A percentile compares a stretch with the other conserved stretches of the same genome.
These are phyloP conservation scores for Lentinula guzmanii DNA, from an alignment of 768 basidiomycete species.

Conservation along the genomic window DNA sequence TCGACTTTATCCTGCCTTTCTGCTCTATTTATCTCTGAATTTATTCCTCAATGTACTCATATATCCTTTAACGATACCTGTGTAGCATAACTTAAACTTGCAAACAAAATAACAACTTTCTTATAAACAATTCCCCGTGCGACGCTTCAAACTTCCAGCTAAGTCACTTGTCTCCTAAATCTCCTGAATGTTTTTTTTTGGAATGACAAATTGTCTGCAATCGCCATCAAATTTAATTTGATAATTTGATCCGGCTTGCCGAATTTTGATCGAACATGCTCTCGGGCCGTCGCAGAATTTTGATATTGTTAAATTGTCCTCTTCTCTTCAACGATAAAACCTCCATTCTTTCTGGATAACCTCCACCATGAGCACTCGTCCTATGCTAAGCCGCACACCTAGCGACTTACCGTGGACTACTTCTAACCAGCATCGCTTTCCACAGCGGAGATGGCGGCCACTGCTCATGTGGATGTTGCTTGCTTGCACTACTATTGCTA, in stretches of 20 bases:
- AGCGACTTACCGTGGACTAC: not conserved
- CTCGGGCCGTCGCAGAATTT: not conserved
- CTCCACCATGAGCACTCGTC: not conserved
- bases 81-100: not conserved
- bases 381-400: not conserved
- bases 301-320: not conserved
- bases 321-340: not conserved
- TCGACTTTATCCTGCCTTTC: not conserved
- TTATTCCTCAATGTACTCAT: no score
- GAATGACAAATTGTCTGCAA: no score
- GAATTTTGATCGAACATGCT: not conserved
- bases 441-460: not conserved
- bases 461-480: slow-evolving; percentile 1
- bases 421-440: not conserved
- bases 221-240: no score
- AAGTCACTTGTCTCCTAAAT: no score
- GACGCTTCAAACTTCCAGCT: no score
- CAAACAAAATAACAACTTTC: not conserved
- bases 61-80: no score
- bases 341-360: not conserved
- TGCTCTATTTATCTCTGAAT: no score
- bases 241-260: not conserved
- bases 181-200: no score
- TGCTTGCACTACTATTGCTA: not conserved
- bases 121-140: no score